Evolutionary conservation across 495 filamentous ascomycete genomes (phyloP), one percentile per base, ranked within the genome.

Genomic region (Chaetomium fimeti): DNA sequence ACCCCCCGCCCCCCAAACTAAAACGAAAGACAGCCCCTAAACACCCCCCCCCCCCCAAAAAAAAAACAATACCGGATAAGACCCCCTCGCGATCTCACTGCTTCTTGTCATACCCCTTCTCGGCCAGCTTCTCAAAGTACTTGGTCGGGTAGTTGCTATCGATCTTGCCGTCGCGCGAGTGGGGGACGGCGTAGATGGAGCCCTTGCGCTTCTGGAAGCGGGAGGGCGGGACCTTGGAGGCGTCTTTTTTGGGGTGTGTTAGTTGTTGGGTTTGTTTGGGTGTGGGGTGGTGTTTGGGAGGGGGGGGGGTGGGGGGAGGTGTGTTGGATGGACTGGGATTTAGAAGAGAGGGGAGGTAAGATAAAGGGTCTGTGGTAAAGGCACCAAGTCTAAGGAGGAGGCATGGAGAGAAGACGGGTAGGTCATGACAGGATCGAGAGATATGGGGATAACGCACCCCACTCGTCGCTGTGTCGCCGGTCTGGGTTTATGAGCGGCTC

Each of bases 131-230:
- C 65, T 75, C 71, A 67, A 81, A 75, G 68, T 77, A 82, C 60
- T 78, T 75, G 56, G 67, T 57, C 60, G 73, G 73, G 56, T 77
- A 74, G 72, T 82, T 80, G 57, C 71, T 74, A 69, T 83, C 82
- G 43, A 85, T 71, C 68, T 86, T 84, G 42, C 81, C 83, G 70
- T 87, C 85, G 56, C 85, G 79, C 27, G 80, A 83, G 62, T 69
- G 69, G 16, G 82, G 85, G 25, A 84, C 86, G 49, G 83, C 82
- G 74, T 83, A 85, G 76, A 87, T 84, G 71, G 82, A 84, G 58
- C 85, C 85, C 74, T 87, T 82, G 71, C 82, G 79, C 76, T 85
- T 84, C 69, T 87, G 85, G 78, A 88, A 88, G 42, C 82, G 82
- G 57, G 77, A 81, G 27, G 85, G 85, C 5, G 82, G 82, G 4